phyloP scores from a whole-genome alignment of 768 basidiomycete species.

The Tylopilus cervinicoccineus region DNA sequence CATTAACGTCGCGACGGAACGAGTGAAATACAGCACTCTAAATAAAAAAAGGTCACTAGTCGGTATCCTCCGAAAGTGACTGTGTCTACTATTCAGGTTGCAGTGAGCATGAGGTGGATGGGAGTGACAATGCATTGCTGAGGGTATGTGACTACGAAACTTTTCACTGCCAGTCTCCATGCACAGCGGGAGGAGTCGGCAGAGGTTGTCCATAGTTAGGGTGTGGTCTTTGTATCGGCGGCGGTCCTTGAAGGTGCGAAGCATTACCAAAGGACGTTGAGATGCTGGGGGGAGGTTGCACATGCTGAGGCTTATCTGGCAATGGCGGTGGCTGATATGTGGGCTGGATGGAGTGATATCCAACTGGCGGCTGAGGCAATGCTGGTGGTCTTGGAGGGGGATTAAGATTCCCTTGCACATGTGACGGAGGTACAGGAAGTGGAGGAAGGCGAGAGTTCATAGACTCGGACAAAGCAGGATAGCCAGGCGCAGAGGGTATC shows the following conservation, averaged over 20 bases:
- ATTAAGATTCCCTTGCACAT: conserved; percentile 21
- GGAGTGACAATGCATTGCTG: conserved; percentile 15
- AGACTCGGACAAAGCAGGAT: conserved; percentile 24
- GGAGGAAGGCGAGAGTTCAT: conserved; percentile 17
- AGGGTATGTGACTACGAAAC: conserved; percentile 9
- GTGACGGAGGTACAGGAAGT: conserved; percentile 27
- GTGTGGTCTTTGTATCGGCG: conserved; percentile 40
- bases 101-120: conserved; percentile 6
- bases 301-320: conserved; percentile 27
- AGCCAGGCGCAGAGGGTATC: conserved; percentile 23
- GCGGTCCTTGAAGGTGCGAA: conserved; percentile 37
- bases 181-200: conserved; percentile 23
- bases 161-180: conserved; percentile 27
- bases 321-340: conserved; percentile 34
- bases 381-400: conserved; percentile 41
- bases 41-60: conserved; percentile 1
- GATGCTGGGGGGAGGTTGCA: conserved; percentile 22
- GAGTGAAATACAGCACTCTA: conserved; percentile 20
- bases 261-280: conserved; percentile 22
- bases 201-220: conserved; percentile 30
- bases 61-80: conserved; percentile 1
- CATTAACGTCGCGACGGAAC: conserved; percentile 1
- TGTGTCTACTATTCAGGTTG: conserved; percentile 11
- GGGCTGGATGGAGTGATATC: conserved; percentile 41
- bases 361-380: conserved; percentile 48